These are phyloP conservation scores for Digitaria exilis DNA, from an alignment of 202 grass and related monocot species.

Conservation along the genomic window DNA sequence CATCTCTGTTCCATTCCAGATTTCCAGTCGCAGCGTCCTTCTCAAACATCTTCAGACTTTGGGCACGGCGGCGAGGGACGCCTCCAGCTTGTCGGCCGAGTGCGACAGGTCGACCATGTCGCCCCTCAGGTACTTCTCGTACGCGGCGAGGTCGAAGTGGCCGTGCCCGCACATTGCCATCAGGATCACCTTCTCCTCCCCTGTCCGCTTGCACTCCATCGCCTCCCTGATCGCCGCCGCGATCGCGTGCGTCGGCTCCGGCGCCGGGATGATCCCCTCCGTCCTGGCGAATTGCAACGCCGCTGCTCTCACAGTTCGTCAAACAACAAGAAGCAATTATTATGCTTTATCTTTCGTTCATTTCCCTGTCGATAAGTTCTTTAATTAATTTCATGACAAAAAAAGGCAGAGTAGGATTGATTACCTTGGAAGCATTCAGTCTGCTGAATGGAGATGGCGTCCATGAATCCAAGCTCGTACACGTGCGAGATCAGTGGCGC, in stretches of 20 bases:
- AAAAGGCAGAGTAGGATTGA: too few relatives aligned
- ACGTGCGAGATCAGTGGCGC: slow-evolving; percentile 91
- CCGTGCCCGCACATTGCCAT: slow-evolving; percentile 97
- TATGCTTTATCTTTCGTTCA: not conserved
- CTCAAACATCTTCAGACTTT: slow-evolving; percentile 35
- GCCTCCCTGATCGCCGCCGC: slow-evolving; percentile 92
- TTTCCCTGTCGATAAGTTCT: not conserved
- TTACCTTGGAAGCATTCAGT: slow-evolving; percentile 92
- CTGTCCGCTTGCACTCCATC: slow-evolving; percentile 71
- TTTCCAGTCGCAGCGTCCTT: not conserved
- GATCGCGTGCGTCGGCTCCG: slow-evolving; percentile 92
- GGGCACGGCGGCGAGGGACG: slow-evolving; percentile 68
- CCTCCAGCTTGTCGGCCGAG: slow-evolving; percentile 57
- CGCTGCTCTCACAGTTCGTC: slow-evolving; percentile 47
- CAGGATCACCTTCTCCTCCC: slow-evolving; percentile 93
- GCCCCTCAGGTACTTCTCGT: slow-evolving; percentile 84
- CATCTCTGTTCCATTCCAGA: not conserved
- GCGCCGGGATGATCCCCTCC: slow-evolving; percentile 97
- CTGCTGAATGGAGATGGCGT: slow-evolving; percentile 78
- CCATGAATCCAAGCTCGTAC: slow-evolving; percentile 85
- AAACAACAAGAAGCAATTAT: not conserved
- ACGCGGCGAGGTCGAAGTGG: slow-evolving; percentile 85
- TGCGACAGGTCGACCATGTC: slow-evolving; percentile 78
- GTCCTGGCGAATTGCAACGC: slow-evolving; percentile 87
- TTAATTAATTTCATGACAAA: too few relatives aligned